Percentiles rank a stretch among this genome's conserved stretches.
phyloP scores from a whole-genome alignment of 805 yeast species.

The Starmerella vaccinii region DNA sequence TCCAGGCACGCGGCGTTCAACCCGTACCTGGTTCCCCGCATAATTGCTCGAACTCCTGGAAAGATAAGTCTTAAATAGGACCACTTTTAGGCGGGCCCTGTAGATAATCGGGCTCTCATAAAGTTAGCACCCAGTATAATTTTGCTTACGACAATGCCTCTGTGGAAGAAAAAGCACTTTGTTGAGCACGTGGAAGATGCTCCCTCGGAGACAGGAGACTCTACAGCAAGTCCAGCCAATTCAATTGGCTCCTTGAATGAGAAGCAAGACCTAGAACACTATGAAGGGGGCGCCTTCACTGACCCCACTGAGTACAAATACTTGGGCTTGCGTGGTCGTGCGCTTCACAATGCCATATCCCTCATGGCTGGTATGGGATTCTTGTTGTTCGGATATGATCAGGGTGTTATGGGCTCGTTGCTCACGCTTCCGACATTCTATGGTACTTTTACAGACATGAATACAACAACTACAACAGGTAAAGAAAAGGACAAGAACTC shows the following conservation, averaged over 20 bases:
- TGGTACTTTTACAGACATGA: constrained; percentile 24
- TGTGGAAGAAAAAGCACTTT: background rate
- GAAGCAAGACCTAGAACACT: background rate
- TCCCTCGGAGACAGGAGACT: background rate
- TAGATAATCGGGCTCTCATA: no score
- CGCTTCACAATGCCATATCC: constrained; percentile 34
- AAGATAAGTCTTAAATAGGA: background rate
- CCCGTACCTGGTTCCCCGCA: constrained; percentile 1
- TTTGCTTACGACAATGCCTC: no score
- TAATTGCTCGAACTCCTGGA: background rate
- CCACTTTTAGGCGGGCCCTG: no score
- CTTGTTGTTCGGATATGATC: constrained; percentile 65
- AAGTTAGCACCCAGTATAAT: no score
- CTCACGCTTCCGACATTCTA: constrained; percentile 20
- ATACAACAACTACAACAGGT: constrained; percentile 10
- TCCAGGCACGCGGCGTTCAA: background rate
- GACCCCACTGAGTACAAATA: constrained; percentile 4
- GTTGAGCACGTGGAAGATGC: background rate
- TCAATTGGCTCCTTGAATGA: background rate
- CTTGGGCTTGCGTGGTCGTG: constrained; percentile 12
- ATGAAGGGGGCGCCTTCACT: background rate
- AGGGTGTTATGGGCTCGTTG: constrained; percentile 51
- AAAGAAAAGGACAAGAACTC: constrained; percentile 11
- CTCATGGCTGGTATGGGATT: constrained; percentile 53
- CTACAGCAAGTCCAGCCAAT: background rate